Percentiles rank a stretch among this genome's conserved stretches.
Conservation (phyloP, 305 asterid genomes). For the Monarda citriodora region DNA sequence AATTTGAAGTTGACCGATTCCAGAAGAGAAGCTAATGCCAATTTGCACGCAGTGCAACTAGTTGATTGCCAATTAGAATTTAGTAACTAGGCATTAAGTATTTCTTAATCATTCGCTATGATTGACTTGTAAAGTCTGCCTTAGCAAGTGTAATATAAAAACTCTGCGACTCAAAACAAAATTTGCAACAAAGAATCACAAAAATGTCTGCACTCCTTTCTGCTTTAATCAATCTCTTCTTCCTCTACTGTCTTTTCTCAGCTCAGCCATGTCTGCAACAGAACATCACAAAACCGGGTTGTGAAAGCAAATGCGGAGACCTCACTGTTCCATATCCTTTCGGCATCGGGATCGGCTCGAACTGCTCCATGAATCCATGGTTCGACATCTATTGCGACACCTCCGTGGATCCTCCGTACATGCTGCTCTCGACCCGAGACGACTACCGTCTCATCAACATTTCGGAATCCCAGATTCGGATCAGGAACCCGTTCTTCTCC, state of each 20-base stretch:
- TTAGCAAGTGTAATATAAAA: not conserved
- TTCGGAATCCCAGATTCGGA: constrained; percentile 17
- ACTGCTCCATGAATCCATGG: constrained; percentile 27
- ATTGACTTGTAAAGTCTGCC: not conserved
- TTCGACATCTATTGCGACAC: constrained; percentile 24
- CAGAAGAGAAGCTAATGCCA: not conserved
- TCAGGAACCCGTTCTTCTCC: constrained; percentile 21
- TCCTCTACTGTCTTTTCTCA: constrained; percentile 11
- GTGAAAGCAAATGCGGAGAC: constrained; percentile 24
- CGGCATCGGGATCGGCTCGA: constrained; percentile 20
- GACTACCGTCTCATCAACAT: constrained; percentile 20
- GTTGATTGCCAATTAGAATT: not conserved
- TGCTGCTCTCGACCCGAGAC: constrained; percentile 10
- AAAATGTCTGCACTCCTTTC: not conserved
- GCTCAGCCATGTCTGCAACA: constrained; percentile 12
- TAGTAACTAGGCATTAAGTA: not conserved
- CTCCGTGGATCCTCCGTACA: constrained; percentile 18
- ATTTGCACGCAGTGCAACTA: not conserved
- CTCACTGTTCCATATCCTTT: constrained; percentile 26
- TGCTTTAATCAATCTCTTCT: constrained; percentile 10
- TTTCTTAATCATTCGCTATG: not conserved
- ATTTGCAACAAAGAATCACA: too few relatives aligned
- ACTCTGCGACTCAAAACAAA: not conserved
- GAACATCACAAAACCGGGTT: constrained; percentile 12
- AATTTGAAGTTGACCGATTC: too few relatives aligned